Base-by-base conservation (phyloP, 306 rosid species). In the Cercis canadensis region DNA sequence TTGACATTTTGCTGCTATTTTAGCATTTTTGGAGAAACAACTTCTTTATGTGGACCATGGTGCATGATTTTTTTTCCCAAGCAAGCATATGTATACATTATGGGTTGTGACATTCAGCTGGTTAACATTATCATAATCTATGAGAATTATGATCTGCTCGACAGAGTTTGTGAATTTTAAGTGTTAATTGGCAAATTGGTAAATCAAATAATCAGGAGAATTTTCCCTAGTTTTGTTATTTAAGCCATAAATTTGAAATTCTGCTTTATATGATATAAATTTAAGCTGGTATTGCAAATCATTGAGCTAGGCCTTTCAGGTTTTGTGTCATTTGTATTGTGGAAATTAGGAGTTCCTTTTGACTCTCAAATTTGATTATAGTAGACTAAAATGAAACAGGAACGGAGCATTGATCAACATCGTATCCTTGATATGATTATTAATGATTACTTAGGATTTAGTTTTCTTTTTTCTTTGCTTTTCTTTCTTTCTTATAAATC, bases 341-440 rank as follows among this genome's bases (percentile, higher is more conserved):
- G 2, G 34, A 31, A 57, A 2, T 57, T 33, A 21, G 13, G 19
- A 10, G 32, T 65, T 47, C 70, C 16, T 31, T 47, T 46, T 15
- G 13, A 13, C 19, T 21, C 16, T 62, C n/a, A n/a, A n/a, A n/a
- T 31, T 2, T 57, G 5, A 11, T 54, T 54, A n/a, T 6, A 18
- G 31, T 21, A 13, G 39, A 61, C 65, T 43, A 39, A 47, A 61
- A 43, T 61, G 13, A 50, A 60, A n/a, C n/a, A n/a, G n/a, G 57
- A 68, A 17, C 51, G 36, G 45, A 7, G 4, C 47, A 17, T 33
- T 67, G 16, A 68, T 52, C 70, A 15, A 13, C 33, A 13, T n/a
- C n/a, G 41, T 47, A 49, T 49, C 47, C 62, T 31, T 49, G 53
- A 44, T 51, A 17, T 7, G 21, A 45, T 40, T 40, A 21, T 32